Evolutionary conservation across 345 rosid genomes (phyloP), one percentile per base, ranked within the genome.

Genomic region (Moricandia moricandioides): DNA sequence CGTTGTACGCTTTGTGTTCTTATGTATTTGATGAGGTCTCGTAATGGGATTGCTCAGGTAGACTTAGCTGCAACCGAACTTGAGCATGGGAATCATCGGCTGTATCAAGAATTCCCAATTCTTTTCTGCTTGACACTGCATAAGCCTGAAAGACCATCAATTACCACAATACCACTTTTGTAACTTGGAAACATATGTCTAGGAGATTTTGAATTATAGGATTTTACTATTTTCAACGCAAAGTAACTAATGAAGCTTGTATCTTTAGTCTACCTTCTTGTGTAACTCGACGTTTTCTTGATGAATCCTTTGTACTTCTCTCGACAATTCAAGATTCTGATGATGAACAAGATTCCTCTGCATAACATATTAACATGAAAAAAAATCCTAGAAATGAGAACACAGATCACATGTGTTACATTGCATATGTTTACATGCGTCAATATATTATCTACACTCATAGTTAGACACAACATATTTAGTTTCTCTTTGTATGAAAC

Each of bases 341-440:
- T 86, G 81, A 80, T 85, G 85, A 72, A 58, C 49, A 76, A 82
- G 81, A 72, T 74, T 73, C 70, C 83, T 89, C 97, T 91, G 83
- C 59, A 43, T 52, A 49, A 69, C 18, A 60, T 72, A 26, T 27
- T 34, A 56, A 30, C 71, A 31, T 62, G 54, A 27, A 51, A 68
- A 49, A 49, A 14, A n/a, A n/a, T n/a, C n/a, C 7, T 14, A 51
- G 35, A 24, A 34, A 52, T 63, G 30, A 13, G 21, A 62, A 33
- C 24, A 47, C 7, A 49, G 3, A 33, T 62, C 17, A 31, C 31
- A 9, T 7, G 27, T 61, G 13, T 59, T 70, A 57, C 17, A 10
- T 10, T 54, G 13, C 18, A 54, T 56, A 33, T 60, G 24, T 16
- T 71, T 45, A 31, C 34, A 71, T 59, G 31, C 24, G 68, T 17